Evolutionary conservation across 1,284 basidiomycete genomes (phyloP), one percentile per base, ranked within the genome.

Genomic region (Ustilago loliicola): DNA sequence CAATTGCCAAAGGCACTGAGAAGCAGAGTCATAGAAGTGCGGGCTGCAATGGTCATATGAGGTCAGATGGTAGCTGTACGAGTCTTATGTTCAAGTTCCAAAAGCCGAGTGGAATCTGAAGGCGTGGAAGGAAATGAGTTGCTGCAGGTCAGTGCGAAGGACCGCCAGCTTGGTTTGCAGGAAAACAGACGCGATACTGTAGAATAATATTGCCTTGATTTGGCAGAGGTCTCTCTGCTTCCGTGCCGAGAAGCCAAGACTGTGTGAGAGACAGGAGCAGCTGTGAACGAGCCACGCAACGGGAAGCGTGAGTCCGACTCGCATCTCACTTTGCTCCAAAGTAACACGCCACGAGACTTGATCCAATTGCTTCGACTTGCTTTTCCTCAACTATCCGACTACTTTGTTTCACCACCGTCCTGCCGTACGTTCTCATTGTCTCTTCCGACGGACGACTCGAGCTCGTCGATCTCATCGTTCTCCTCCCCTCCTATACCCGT

Each of bases 321-420:
- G 55, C 38, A 45, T 59, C 45, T 34, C 58, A 30, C 21, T 40
- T 32, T 40, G 19, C 19, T 47, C 62, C 30, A 58, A 63, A 65
- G 66, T 61, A 67, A 67, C 66, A 67, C 59, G 48, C 54, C 36
- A 19, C 19, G 30, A 15, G 32, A 9, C 3, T 23, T 8, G 15
- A 40, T 23, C 40, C 48, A 50, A 4, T 8, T 23, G 21, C 7
- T 23, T 25, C 21, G 10, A 48, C 21, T n/a, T 23, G 10, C 45
- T 23, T 48, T n/a, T 48, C 23, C 45, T 9, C 21, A 27, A 11
- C 45, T 3, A 48, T 23, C 45, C 21, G n/a, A n/a, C n/a, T n/a
- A n/a, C n/a, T n/a, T n/a, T n/a, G n/a, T n/a, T n/a, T n/a, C n/a
- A n/a, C n/a, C n/a, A n/a, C n/a, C n/a, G n/a, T n/a, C n/a, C n/a